phyloP scores from a whole-genome alignment of 768 basidiomycete species.

The Phaffia tasmanica region DNA sequence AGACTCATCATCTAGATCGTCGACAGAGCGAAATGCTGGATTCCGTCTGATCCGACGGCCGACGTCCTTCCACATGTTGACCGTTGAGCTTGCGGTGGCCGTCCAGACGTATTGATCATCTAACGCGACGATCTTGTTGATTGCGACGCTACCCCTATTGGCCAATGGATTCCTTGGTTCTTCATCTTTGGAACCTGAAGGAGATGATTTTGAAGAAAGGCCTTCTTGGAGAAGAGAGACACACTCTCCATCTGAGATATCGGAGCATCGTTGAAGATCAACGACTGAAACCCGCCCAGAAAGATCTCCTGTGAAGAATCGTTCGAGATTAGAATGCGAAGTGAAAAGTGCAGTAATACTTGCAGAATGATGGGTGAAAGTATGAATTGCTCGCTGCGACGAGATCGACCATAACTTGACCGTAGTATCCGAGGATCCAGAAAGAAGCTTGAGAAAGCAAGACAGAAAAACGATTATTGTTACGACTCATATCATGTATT shows the following conservation, averaged over 20 bases:
- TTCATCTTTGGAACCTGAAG: slow-evolving; percentile 19
- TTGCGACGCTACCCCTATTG: slow-evolving; percentile 54
- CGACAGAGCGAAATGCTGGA: slow-evolving; percentile 13
- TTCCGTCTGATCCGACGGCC: slow-evolving; percentile 31
- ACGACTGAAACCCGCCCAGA: slow-evolving; percentile 80
- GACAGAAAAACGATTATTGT: not conserved
- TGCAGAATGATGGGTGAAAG: slow-evolving; percentile 88
- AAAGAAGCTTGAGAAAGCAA: slow-evolving; percentile 32
- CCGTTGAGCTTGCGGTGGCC: slow-evolving; percentile 66
- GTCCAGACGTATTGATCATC: slow-evolving; percentile 85
- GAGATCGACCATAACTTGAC: slow-evolving; percentile 85
- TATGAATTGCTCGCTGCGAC: slow-evolving; percentile 69
- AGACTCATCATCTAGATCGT: not conserved
- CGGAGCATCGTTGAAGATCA: slow-evolving; percentile 71
- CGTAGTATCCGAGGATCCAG: slow-evolving; percentile 39
- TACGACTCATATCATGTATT: not conserved
- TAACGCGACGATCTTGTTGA: slow-evolving; percentile 70
- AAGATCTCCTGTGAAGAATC: slow-evolving; percentile 91
- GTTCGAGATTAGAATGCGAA: slow-evolving; percentile 67
- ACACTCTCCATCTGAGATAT: slow-evolving; percentile 82
- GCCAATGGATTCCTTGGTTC: slow-evolving; percentile 27
- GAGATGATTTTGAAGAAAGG: slow-evolving; percentile 18
- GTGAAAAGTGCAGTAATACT: slow-evolving; percentile 84
- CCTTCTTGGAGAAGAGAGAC: slow-evolving; percentile 54
- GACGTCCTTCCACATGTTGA: slow-evolving; percentile 67